Percentiles rank a stretch among this genome's conserved stretches.
Conservation (phyloP, 169 alveolate genomes). For the Eimeria praecox region DNA sequence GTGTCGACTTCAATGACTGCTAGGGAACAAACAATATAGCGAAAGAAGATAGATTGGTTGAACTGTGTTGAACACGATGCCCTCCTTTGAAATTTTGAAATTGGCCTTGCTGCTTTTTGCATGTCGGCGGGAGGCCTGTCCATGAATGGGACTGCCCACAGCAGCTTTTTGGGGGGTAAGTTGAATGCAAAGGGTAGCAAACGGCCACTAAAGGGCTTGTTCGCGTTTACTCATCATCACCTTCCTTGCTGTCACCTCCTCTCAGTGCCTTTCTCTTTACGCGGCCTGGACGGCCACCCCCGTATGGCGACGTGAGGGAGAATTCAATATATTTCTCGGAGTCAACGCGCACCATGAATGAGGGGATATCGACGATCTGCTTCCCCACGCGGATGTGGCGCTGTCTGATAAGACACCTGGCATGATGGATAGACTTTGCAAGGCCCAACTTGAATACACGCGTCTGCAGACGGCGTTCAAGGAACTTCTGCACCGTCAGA, state of each 20-base stretch:
- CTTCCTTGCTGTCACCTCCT: slow-evolving; percentile 75
- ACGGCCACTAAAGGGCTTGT: neutral
- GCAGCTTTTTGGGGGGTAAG: neutral
- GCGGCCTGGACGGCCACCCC: slow-evolving; percentile 98
- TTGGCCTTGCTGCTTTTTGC: neutral
- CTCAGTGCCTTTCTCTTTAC: slow-evolving; percentile 94
- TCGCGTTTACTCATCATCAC: slow-evolving; percentile 77
- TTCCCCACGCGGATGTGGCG: slow-evolving; percentile 99
- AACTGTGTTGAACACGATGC: neutral
- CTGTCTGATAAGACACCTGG: slow-evolving; percentile 98
- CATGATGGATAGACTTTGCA: slow-evolving; percentile 99
- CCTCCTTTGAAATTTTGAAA: neutral
- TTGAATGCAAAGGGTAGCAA: neutral
- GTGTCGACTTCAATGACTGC: neutral
- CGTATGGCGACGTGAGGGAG: slow-evolving; percentile 97
- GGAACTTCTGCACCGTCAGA: slow-evolving; percentile 97
- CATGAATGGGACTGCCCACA: neutral
- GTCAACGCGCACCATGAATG: slow-evolving; percentile 99
- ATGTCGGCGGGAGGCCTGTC: neutral
- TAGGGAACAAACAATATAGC: neutral
- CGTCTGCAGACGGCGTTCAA: slow-evolving; percentile 99
- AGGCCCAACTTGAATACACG: slow-evolving; percentile 97
- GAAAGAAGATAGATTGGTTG: neutral
- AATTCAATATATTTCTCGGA: slow-evolving; percentile 99
- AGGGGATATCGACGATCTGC: slow-evolving; percentile 99